A percentile compares a stretch with the other conserved stretches of the same genome.
These are phyloP conservation scores for Rhamnella rubrinervis DNA, from an alignment of 331 rosid genomes.

Conservation along the genomic window DNA sequence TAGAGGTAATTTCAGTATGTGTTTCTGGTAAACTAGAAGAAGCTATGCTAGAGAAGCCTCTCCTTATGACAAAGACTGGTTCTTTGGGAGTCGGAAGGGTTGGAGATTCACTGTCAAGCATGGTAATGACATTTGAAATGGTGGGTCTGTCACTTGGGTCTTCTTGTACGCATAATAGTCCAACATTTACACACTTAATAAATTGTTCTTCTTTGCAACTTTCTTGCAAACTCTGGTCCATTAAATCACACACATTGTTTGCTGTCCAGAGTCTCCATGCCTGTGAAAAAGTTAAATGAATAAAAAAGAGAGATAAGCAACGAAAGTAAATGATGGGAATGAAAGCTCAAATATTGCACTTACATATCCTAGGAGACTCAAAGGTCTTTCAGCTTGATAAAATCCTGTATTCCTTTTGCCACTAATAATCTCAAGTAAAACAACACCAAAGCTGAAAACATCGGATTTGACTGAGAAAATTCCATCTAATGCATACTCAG, in stretches of 20 bases:
- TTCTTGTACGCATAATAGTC: conserved; percentile 58
- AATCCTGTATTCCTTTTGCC: conserved; percentile 60
- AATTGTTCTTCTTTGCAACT: conserved; percentile 33
- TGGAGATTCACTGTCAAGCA: conserved; percentile 45
- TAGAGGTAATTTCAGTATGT: conserved; percentile 11
- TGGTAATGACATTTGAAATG: conserved; percentile 39
- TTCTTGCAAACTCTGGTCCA: conserved; percentile 34
- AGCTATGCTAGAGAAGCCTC: conserved; percentile 17
- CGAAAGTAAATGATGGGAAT: background rate
- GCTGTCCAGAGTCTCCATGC: conserved; percentile 59
- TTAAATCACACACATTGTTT: conserved; percentile 31
- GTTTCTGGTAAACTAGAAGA: conserved; percentile 34
- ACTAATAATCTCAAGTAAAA: conserved; percentile 52
- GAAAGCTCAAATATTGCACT: conserved; percentile 6
- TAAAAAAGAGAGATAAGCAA: background rate
- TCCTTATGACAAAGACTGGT: conserved; percentile 44
- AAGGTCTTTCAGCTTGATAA: conserved; percentile 22
- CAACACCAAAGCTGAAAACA: conserved; percentile 56
- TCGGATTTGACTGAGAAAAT: conserved; percentile 47
- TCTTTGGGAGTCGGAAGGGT: conserved; percentile 40
- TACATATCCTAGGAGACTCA: conserved; percentile 58
- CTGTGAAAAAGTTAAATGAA: conserved; percentile 16
- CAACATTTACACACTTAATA: conserved; percentile 36
- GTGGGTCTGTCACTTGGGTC: conserved; percentile 52
- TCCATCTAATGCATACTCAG: conserved; percentile 54